Conservation (phyloP, 352 stramenopile genomes). For the Phytophthora vignae region DNA sequence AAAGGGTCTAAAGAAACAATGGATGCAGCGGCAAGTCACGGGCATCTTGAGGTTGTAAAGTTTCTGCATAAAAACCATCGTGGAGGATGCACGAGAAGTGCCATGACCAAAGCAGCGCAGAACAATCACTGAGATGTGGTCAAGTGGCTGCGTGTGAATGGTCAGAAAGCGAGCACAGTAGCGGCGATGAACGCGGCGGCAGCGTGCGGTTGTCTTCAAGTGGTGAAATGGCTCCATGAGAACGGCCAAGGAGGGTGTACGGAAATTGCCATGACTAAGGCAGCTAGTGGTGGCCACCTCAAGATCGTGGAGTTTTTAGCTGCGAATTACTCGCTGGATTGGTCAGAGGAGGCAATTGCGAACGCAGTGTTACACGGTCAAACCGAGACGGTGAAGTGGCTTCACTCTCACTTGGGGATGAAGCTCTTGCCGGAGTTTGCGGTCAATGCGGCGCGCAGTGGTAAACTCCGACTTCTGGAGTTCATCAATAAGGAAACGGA, state of each 20-base stretch:
- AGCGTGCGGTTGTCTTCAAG: conserved; percentile 2
- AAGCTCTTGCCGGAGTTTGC: not conserved
- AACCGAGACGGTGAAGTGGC: conserved; percentile 27
- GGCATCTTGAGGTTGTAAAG: conserved; percentile 20
- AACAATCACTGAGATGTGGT: conserved; percentile 15
- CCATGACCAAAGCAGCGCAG: conserved; percentile 5
- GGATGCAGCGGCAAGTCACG: conserved; percentile 19
- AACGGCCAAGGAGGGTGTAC: conserved; percentile 6
- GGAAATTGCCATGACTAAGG: not conserved
- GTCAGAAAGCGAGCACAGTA: conserved; percentile 1
- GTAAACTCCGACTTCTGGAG: conserved; percentile 28
- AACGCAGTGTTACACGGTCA: conserved; percentile 14
- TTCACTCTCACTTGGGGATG: conserved; percentile 25
- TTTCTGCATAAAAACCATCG: conserved; percentile 20
- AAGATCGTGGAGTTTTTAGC: conserved; percentile 32
- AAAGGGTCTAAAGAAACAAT: conserved; percentile 19
- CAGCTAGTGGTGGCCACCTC: conserved; percentile 12
- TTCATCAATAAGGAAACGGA: conserved; percentile 12
- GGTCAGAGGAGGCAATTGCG: conserved; percentile 22
- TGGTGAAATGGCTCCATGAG: conserved; percentile 17
- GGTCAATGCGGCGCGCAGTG: conserved; percentile 5
- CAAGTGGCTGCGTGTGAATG: conserved; percentile 13
- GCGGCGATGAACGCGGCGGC: conserved; percentile 16
- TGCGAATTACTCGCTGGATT: conserved; percentile 22
- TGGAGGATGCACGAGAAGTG: conserved; percentile 13